Evolutionary conservation across 1,284 basidiomycete genomes (phyloP), one percentile per base, ranked within the genome.

Genomic region (Ustilago sp.): DNA sequence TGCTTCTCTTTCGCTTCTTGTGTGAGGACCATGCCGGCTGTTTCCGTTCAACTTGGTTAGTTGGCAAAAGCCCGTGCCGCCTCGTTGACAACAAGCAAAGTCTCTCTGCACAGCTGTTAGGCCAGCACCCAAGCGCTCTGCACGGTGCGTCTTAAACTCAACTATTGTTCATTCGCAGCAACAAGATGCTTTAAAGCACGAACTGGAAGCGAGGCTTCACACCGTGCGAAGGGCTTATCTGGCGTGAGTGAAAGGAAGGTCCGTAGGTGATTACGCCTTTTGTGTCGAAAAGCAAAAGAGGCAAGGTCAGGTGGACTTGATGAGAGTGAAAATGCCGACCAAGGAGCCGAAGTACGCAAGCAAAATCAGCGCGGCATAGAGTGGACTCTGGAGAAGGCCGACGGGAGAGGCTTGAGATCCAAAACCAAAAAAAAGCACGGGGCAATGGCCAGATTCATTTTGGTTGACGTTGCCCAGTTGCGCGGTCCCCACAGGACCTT

Each of bases 281-380:
- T 39, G 31, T 45, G 43, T 28, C 54, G 38, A n/a, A 35, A 52
- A 36, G 41, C 55, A 51, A 32, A 9, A 12, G 17, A 55, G 54
- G 55, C 55, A 64, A 38, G 62, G 62, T 58, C 55, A 64, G 62
- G 55, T 58, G 62, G 12, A 31, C 47, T 43, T 19, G 43, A 28
- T 13, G 31, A 35, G 32, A 35, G 11, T 36, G 28, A 28, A 23
- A 50, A 48, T 35, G 51, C 48, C 50, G 59, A 17, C 41, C 38
- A 54, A 39, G 17, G 59, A 62, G 59, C 51, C 59, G 51, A 62
- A 34, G 51, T 54, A 28, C 32, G 39, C 19, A 35, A 41, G 19
- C n/a, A 36, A 34, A 59, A 12, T 39, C 12, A 17, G 3, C 23
- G 48, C 36, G 23, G 34, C 43, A 51, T 34, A 36, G 38, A 52